Conservation (phyloP, 2,329 filamentous ascomycete species). For the Penicillium hordei region DNA sequence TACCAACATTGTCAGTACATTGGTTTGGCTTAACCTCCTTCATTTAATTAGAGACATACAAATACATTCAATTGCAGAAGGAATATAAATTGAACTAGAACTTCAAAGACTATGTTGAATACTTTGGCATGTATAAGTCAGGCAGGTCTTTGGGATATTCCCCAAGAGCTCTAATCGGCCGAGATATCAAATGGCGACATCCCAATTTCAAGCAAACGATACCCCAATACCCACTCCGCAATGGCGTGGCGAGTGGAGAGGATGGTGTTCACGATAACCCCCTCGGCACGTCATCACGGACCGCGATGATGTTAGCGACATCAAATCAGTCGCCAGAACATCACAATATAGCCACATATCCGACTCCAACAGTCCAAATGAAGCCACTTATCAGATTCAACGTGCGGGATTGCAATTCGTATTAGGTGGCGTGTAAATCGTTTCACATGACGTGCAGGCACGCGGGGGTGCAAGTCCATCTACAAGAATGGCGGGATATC, state of each 20-base stretch:
- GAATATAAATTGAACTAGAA: background rate
- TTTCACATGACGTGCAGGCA: slow-evolving; percentile 21
- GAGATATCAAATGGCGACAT: slow-evolving; percentile 3
- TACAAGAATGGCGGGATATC: slow-evolving; percentile 8
- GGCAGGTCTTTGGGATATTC: background rate
- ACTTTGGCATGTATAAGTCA: background rate
- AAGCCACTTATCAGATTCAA: background rate
- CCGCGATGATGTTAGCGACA: slow-evolving; percentile 23
- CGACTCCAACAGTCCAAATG: background rate
- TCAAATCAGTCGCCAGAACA: slow-evolving; percentile 16
- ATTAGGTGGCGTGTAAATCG: slow-evolving; percentile 15
- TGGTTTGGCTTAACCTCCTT: background rate
- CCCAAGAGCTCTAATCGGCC: background rate
- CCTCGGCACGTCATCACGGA: slow-evolving; percentile 22
- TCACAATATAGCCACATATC: background rate
- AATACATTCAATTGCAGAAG: background rate
- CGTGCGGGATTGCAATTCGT: background rate
- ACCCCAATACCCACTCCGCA: slow-evolving; percentile 1
- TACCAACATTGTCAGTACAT: too few species aligned
- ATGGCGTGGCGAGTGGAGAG: slow-evolving; percentile 24
- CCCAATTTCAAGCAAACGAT: background rate
- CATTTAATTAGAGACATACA: background rate
- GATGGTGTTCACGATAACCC: slow-evolving; percentile 13
- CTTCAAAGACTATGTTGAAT: background rate
- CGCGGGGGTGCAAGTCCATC: background rate